phyloP scores from a whole-genome alignment of 2,329 filamentous ascomycete genomes.

The Stemphylium lycopersici region DNA sequence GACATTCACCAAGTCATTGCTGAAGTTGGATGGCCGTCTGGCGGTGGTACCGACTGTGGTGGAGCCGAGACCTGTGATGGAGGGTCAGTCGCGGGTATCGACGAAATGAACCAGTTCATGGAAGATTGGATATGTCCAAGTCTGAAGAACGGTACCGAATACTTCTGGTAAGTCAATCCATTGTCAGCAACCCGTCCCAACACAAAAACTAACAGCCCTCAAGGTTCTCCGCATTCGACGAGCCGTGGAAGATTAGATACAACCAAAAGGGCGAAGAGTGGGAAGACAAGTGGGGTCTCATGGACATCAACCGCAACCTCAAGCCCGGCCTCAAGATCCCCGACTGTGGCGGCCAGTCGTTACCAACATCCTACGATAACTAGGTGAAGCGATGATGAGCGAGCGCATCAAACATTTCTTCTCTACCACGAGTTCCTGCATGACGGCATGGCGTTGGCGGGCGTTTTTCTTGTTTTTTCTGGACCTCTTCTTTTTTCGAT shows the following conservation, averaged over 20 bases:
- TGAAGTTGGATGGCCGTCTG: slow-evolving; percentile 89
- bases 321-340: slow-evolving; percentile 87
- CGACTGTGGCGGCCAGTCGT: slow-evolving; percentile 76
- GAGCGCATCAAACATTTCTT: slow-evolving; percentile 11
- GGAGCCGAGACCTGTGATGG: slow-evolving; percentile 60
- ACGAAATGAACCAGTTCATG: slow-evolving; percentile 86
- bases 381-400: neutral
- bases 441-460: slow-evolving; percentile 34
- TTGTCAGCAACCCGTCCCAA: neutral
- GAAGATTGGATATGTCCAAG: slow-evolving; percentile 82
- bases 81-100: slow-evolving; percentile 79
- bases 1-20: slow-evolving; percentile 75
- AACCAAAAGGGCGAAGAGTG: slow-evolving; percentile 72
- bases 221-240: slow-evolving; percentile 92
- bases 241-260: slow-evolving; percentile 88
- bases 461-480: slow-evolving; percentile 18
- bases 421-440: slow-evolving; percentile 21
- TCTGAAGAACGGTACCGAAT: slow-evolving; percentile 81
- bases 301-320: slow-evolving; percentile 83
- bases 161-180: slow-evolving; percentile 74
- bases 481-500: neutral
- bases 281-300: slow-evolving; percentile 95
- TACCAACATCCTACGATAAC: slow-evolving; percentile 18
- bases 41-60: slow-evolving; percentile 81
- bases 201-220: slow-evolving; percentile 8